These are phyloP conservation scores for Priceomyces medius DNA, from an alignment of 805 yeast genomes.

Conservation along the genomic window DNA sequence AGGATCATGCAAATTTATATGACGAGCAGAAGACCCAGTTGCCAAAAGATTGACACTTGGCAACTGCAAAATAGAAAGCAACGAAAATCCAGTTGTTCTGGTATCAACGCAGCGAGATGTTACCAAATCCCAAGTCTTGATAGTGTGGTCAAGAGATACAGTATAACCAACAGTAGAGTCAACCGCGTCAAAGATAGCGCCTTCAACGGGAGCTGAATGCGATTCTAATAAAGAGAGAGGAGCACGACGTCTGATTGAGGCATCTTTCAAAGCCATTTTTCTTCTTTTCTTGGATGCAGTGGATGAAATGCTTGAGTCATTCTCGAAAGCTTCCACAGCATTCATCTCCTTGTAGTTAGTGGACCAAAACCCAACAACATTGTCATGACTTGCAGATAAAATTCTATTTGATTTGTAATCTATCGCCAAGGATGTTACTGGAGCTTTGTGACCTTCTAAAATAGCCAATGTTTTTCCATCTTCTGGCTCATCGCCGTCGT, in stretches of 20 bases:
- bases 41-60: slow-evolving; percentile 71
- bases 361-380: slow-evolving; percentile 83
- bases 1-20: slow-evolving; percentile 91
- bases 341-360: slow-evolving; percentile 80
- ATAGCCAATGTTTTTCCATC: slow-evolving; percentile 80
- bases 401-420: slow-evolving; percentile 55
- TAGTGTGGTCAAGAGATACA: slow-evolving; percentile 92
- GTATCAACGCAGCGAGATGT: slow-evolving; percentile 86
- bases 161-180: slow-evolving; percentile 88
- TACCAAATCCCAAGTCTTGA: slow-evolving; percentile 94
- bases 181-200: slow-evolving; percentile 65
- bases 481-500: slow-evolving; percentile 43
- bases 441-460: slow-evolving; percentile 85
- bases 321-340: slow-evolving; percentile 49
- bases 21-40: slow-evolving; percentile 98
- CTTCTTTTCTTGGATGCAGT: slow-evolving; percentile 88
- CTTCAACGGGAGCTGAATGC: slow-evolving; percentile 87
- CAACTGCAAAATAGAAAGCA: slow-evolving; percentile 71
- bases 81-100: slow-evolving; percentile 79
- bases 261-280: slow-evolving; percentile 73
- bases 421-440: slow-evolving; percentile 77
- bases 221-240: slow-evolving; percentile 78
- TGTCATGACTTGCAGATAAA: slow-evolving; percentile 82
- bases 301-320: slow-evolving; percentile 51
- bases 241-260: slow-evolving; percentile 74